Evolutionary conservation across 192 early-diverging fungal genomes (phyloP).

Genomic region (Coemansia sp.): DNA sequence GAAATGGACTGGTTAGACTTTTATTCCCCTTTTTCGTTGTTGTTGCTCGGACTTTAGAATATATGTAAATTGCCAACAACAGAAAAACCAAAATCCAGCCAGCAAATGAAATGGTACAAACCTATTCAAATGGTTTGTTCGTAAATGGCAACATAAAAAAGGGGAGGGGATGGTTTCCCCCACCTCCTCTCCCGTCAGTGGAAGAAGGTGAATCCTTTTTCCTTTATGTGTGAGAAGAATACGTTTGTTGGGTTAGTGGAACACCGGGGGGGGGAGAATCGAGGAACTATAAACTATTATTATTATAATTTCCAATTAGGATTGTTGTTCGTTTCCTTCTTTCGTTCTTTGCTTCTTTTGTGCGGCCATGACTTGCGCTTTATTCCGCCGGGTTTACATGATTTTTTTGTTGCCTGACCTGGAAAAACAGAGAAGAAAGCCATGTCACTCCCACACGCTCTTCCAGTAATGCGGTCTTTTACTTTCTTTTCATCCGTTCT

Average conservation of each 20-base stretch:
- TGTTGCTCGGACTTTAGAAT: background rate
- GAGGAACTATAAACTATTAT: background rate
- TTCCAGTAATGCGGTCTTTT: background rate
- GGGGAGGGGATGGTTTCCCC: background rate
- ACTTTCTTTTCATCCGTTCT: background rate
- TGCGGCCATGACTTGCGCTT: background rate
- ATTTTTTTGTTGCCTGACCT: background rate
- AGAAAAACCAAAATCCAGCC: background rate
- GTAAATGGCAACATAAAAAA: background rate
- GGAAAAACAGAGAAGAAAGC: background rate
- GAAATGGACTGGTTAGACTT: background rate
- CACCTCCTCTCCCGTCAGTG: too few species aligned
- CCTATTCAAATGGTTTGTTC: background rate
- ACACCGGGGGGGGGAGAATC: background rate
- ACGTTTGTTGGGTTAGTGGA: background rate
- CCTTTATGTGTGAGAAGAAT: too few species aligned
- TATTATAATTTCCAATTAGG: slow-evolving; percentile 2
- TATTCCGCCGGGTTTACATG: background rate
- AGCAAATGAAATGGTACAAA: background rate
- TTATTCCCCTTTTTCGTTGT: background rate
- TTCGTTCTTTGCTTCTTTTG: too few species aligned
- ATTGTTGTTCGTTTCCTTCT: background rate
- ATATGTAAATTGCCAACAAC: background rate
- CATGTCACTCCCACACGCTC: background rate
- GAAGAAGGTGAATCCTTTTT: too few species aligned